Evolutionary conservation across 768 basidiomycete species (phyloP).

Genomic region (Fistulinella prunicolor): DNA sequence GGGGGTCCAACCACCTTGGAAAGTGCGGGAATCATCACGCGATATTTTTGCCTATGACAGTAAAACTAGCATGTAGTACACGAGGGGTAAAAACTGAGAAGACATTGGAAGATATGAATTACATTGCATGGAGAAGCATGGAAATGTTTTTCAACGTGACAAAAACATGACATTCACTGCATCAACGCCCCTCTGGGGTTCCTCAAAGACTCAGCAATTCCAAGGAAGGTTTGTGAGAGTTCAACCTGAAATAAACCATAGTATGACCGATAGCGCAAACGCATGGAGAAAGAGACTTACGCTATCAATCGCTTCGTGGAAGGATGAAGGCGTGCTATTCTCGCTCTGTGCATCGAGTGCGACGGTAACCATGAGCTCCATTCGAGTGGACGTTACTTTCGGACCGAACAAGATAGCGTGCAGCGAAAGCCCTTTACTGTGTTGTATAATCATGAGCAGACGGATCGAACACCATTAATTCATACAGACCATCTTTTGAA

Average conservation of each 20-base stretch:
- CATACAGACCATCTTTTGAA: constrained; percentile 19
- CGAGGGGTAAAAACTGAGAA: too few relatives aligned
- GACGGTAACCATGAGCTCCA: constrained; percentile 47
- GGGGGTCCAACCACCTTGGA: too few relatives aligned
- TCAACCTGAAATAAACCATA: constrained; percentile 36
- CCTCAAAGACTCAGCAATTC: constrained; percentile 53
- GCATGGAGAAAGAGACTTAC: constrained; percentile 28
- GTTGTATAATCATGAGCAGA: not conserved
- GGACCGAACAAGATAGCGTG: constrained; percentile 56
- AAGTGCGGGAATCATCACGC: too few relatives aligned
- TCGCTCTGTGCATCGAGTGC: constrained; percentile 45
- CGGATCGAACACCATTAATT: not conserved
- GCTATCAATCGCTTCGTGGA: constrained; percentile 48
- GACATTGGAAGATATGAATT: too few relatives aligned
- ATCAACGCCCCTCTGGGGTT: constrained; percentile 50
- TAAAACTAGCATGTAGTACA: too few relatives aligned
- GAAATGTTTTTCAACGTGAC: not conserved
- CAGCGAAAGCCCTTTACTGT: constrained; percentile 53
- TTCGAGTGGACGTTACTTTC: constrained; percentile 12
- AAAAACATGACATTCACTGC: constrained; percentile 13
- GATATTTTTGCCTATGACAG: too few relatives aligned
- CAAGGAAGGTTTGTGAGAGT: constrained; percentile 52
- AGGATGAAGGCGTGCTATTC: constrained; percentile 41
- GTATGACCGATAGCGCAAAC: not conserved
- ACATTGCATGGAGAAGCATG: too few relatives aligned